phyloP scores from a whole-genome alignment of 495 filamentous ascomycete genomes.

The Aspergillus nidulans region DNA sequence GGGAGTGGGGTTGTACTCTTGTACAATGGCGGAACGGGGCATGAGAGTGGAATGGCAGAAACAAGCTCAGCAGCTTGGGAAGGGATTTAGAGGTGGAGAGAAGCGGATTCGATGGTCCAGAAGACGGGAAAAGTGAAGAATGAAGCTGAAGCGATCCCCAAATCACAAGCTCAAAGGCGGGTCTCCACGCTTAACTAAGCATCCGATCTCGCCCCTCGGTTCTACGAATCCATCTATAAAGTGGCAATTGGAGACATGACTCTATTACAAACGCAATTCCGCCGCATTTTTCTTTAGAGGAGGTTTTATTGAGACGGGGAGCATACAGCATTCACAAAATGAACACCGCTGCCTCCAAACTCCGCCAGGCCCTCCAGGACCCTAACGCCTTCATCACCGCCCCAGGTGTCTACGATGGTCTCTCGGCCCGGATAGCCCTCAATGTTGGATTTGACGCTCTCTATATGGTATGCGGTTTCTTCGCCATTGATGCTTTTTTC shows the following conservation, averaged over 20 bases:
- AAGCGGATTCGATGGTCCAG: background rate
- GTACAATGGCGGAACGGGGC: constrained; percentile 55
- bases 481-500: background rate
- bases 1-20: constrained; percentile 61
- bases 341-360: constrained; percentile 6
- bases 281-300: background rate
- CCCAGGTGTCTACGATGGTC: constrained; percentile 67
- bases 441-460: constrained; percentile 57
- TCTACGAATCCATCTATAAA: background rate
- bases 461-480: constrained; percentile 51
- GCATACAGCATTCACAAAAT: background rate
- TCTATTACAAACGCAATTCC: background rate
- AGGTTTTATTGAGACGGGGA: background rate
- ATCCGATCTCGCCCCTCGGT: constrained; percentile 8
- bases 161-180: constrained; percentile 4
- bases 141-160: constrained; percentile 7
- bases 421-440: constrained; percentile 61
- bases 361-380: constrained; percentile 8
- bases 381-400: constrained; percentile 31
- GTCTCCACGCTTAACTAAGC: constrained; percentile 7
- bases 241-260: background rate
- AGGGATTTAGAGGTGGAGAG: background rate
- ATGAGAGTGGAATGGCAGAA: constrained; percentile 21
- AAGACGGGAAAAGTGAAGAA: background rate
- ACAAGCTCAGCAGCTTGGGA: background rate